Evolutionary conservation across 768 basidiomycete species (phyloP), one percentile per base, ranked within the genome.

Genomic region (Russula olivacea): DNA sequence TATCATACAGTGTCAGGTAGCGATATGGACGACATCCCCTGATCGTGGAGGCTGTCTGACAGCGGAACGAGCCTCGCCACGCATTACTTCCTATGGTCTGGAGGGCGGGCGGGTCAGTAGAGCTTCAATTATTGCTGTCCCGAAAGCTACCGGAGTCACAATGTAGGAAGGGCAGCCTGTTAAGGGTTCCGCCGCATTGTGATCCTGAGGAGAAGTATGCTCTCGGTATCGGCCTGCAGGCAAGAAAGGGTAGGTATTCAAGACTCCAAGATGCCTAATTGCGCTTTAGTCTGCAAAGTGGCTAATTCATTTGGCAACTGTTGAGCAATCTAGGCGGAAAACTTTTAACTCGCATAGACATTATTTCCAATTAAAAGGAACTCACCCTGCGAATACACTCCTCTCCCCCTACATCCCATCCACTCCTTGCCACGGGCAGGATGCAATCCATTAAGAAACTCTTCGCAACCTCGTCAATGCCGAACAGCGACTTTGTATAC

Each of bases 401-500:
- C 72, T 87, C 81, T 2, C 92, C 92, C 12, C 94, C 93, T 41
- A 91, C 88, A 48, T 92, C 91, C 94, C 93, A 97, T 10, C 88
- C 89, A 60, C 79, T 81, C 64, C 84, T 80, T 6, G 92, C 86
- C 34, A 90, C 77, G 6, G 81, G 83, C 55, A 88, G 69, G 48
- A 94, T 79, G 64, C 80, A 80, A 21, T 80, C 76, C 23, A 81
- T 80, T 10, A 90, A 78, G 17, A 93, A 73, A 65, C 78, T 79
- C 15, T 74, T 78, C 23, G 83, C 78, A 50, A 90, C 74, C 53
- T 77, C 73, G 9, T 79, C 82, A n/a, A 84, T 69, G 8, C 82
- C 82, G 67, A 78, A 85, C 53, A 75, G 76, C 66, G 85, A 85
- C 28, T 84, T 83, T 3, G 82, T 77, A 68, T 86, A 86, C 69